Percentiles rank a stretch among this genome's conserved stretches.
These are phyloP conservation scores for Chaetomiaceae sp. DNA, from an alignment of 2,329 filamentous ascomycete genomes.

Conservation along the genomic window DNA sequence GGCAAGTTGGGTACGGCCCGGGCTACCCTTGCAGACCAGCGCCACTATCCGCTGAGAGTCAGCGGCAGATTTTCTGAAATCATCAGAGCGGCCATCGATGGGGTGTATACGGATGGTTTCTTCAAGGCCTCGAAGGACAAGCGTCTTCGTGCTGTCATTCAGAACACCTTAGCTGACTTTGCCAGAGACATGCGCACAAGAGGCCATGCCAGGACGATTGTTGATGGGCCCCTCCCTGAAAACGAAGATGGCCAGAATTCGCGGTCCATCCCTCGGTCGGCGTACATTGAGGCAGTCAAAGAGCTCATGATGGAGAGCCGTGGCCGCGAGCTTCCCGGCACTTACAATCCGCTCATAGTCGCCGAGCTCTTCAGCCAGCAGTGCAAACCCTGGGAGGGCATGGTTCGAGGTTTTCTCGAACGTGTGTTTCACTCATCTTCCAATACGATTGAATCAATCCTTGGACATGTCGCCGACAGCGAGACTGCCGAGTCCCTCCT, in stretches of 20 bases:
- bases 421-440: conserved; percentile 19
- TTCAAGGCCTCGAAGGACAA: conserved; percentile 25
- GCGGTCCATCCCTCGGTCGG: conserved; percentile 13
- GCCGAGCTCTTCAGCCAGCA: conserved; percentile 33
- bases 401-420: conserved; percentile 20
- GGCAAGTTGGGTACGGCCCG: conserved; percentile 47
- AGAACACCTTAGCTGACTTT: conserved; percentile 47
- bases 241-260: not conserved
- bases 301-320: conserved; percentile 27
- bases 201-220: conserved; percentile 40
- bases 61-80: conserved; percentile 28
- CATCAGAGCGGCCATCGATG: conserved; percentile 29
- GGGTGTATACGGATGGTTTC: conserved; percentile 28
- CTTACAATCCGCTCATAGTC: conserved; percentile 35
- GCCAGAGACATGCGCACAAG: conserved; percentile 37
- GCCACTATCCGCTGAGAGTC: conserved; percentile 29
- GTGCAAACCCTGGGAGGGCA: conserved; percentile 30
- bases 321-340: conserved; percentile 36
- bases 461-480: conserved; percentile 22
- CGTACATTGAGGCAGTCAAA: conserved; percentile 27
- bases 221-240: not conserved
- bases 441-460: conserved; percentile 13
- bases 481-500: conserved; percentile 25
- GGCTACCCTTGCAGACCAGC: conserved; percentile 33
- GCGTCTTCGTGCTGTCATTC: conserved; percentile 50